Percentiles rank a stretch among this genome's conserved stretches.
Conservation (phyloP, 2,329 filamentous ascomycete genomes). For the Arthrinium puccinioides region DNA sequence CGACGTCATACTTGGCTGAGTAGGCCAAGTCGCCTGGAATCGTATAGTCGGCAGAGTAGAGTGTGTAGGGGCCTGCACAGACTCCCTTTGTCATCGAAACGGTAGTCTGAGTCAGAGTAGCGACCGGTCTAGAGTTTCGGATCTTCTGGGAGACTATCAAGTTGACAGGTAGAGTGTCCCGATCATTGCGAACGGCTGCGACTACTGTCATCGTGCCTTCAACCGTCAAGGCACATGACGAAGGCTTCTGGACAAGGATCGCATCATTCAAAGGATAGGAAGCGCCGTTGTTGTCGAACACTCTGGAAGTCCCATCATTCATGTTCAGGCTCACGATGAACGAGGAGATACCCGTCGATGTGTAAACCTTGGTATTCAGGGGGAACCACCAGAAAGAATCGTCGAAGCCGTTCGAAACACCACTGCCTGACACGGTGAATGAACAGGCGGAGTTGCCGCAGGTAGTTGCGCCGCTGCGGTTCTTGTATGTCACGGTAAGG, state of each 20-base stretch:
- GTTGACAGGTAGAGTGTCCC: constrained; percentile 30
- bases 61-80: constrained; percentile 40
- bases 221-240: constrained; percentile 45
- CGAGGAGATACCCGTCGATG: constrained; percentile 53
- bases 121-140: constrained; percentile 30
- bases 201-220: constrained; percentile 35
- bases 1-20: constrained; percentile 38
- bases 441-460: constrained; percentile 35
- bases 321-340: constrained; percentile 47
- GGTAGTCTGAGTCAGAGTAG: constrained; percentile 28
- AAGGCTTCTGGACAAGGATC: constrained; percentile 45
- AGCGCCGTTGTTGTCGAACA: constrained; percentile 50
- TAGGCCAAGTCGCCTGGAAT: constrained; percentile 36
- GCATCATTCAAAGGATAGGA: constrained; percentile 47
- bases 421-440: constrained; percentile 38
- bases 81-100: constrained; percentile 32
- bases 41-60: constrained; percentile 35
- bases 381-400: constrained; percentile 47
- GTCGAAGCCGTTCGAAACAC: constrained; percentile 48
- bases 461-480: constrained; percentile 40
- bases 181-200: constrained; percentile 41
- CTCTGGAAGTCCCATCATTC: constrained; percentile 35
- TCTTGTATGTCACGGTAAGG: constrained; percentile 47
- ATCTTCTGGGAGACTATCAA: constrained; percentile 37
- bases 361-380: constrained; percentile 42